phyloP scores from a whole-genome alignment of 2,329 filamentous ascomycete species.

The Claviceps lovelessii region DNA sequence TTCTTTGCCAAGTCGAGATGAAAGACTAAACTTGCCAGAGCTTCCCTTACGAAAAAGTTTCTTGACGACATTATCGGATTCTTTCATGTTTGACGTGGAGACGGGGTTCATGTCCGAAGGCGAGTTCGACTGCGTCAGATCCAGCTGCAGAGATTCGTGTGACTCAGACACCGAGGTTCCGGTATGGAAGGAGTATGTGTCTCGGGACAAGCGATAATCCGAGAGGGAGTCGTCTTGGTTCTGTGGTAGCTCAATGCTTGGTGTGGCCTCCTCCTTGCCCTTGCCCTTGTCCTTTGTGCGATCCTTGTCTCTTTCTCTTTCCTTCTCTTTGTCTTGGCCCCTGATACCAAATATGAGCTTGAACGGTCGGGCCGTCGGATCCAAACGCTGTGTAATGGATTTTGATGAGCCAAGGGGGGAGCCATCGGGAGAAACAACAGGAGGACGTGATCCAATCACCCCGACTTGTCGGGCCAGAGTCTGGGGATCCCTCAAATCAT shows the following conservation, averaged over 20 bases:
- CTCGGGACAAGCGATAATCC: slow-evolving; percentile 40
- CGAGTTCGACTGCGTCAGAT: slow-evolving; percentile 41
- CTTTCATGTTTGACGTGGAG: slow-evolving; percentile 26
- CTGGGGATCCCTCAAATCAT: slow-evolving; percentile 37
- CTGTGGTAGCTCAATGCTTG: slow-evolving; percentile 23
- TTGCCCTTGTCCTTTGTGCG: slow-evolving; percentile 25
- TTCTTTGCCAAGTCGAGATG: slow-evolving; percentile 41
- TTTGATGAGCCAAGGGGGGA: slow-evolving; percentile 12
- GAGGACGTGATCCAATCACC: slow-evolving; percentile 67
- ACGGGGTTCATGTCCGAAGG: slow-evolving; percentile 36
- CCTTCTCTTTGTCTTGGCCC: slow-evolving; percentile 22
- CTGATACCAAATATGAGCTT: slow-evolving; percentile 48
- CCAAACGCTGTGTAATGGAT: slow-evolving; percentile 48
- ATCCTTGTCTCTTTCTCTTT: slow-evolving; percentile 17
- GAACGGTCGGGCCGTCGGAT: slow-evolving; percentile 81
- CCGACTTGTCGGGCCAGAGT: slow-evolving; percentile 45
- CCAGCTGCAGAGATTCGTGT: slow-evolving; percentile 42
- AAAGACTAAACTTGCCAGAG: slow-evolving; percentile 50
- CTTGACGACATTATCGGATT: slow-evolving; percentile 42
- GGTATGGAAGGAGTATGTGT: slow-evolving; percentile 43
- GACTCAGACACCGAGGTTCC: slow-evolving; percentile 46
- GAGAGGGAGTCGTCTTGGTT: slow-evolving; percentile 33
- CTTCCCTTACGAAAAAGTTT: slow-evolving; percentile 52
- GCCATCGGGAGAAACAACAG: slow-evolving; percentile 12
- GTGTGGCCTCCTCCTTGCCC: slow-evolving; percentile 21